These are phyloP conservation scores for Diplodia mutila DNA, from an alignment of 2,329 filamentous ascomycete genomes.

Conservation along the genomic window DNA sequence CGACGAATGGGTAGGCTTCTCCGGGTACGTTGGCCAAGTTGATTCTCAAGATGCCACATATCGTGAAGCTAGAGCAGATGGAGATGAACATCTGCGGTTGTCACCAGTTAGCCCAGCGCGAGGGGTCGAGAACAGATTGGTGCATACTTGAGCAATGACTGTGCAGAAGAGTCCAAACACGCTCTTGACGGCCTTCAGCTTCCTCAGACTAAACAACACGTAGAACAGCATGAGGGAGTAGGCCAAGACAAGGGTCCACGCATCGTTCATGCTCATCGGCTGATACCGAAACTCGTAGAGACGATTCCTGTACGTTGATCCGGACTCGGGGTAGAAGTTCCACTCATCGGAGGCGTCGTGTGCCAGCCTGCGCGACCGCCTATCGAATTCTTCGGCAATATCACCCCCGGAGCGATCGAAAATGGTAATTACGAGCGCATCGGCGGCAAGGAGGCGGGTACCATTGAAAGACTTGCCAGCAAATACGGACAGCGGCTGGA, in stretches of 20 bases:
- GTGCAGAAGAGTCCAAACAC: slow-evolving; percentile 72
- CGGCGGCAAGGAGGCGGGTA: slow-evolving; percentile 68
- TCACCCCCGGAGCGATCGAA: slow-evolving; percentile 69
- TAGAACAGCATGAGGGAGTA: slow-evolving; percentile 68
- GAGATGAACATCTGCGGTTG: slow-evolving; percentile 62
- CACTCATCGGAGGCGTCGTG: slow-evolving; percentile 58
- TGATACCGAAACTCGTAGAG: slow-evolving; percentile 80
- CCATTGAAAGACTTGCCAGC: slow-evolving; percentile 78
- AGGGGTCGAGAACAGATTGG: not conserved
- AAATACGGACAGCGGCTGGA: slow-evolving; percentile 79
- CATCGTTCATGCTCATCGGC: slow-evolving; percentile 70
- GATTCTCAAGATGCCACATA: slow-evolving; percentile 75
- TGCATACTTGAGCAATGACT: slow-evolving; percentile 64
- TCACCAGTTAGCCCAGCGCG: slow-evolving; percentile 12
- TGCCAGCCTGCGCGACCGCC: slow-evolving; percentile 59
- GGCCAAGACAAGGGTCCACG: slow-evolving; percentile 64
- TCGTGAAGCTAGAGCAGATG: slow-evolving; percentile 77
- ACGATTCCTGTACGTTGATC: slow-evolving; percentile 58
- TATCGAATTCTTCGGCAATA: slow-evolving; percentile 68
- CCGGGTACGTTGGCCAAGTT: slow-evolving; percentile 75
- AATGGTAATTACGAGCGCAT: slow-evolving; percentile 77
- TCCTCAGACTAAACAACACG: slow-evolving; percentile 68
- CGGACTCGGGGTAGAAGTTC: slow-evolving; percentile 67
- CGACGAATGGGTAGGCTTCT: slow-evolving; percentile 75
- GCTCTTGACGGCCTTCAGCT: slow-evolving; percentile 75